These are phyloP conservation scores for Sporothrix protearum DNA, from an alignment of 2,329 filamentous ascomycete species.

Conservation along the genomic window DNA sequence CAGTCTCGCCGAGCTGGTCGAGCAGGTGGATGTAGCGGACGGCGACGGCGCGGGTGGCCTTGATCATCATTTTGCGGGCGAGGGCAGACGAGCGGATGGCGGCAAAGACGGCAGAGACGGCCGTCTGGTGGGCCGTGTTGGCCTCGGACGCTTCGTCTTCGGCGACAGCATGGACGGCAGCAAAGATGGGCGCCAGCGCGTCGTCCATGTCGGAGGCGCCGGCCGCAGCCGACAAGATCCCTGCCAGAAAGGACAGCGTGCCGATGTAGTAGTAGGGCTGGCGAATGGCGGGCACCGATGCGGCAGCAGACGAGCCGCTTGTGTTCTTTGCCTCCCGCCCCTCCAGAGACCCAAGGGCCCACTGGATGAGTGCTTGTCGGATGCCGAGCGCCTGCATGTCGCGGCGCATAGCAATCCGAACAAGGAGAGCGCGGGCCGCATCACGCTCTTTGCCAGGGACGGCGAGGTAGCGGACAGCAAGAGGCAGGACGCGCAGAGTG, in stretches of 20 bases:
- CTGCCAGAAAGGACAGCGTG: conserved; percentile 73
- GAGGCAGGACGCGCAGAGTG: conserved; percentile 63
- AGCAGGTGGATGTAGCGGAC: conserved; percentile 55
- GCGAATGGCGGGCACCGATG: conserved; percentile 36
- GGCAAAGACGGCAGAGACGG: conserved; percentile 47
- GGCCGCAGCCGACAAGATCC: conserved; percentile 64
- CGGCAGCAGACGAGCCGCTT: conserved; percentile 13
- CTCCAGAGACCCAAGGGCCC: conserved; percentile 62
- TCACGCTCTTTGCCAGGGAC: conserved; percentile 83
- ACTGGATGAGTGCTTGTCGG: conserved; percentile 63
- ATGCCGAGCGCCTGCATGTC: conserved; percentile 83
- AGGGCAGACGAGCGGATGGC: conserved; percentile 68
- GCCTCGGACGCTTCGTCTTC: conserved; percentile 36
- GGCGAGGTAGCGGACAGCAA: conserved; percentile 68
- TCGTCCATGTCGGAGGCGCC: conserved; percentile 71
- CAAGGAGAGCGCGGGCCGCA: conserved; percentile 77
- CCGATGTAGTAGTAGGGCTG: conserved; percentile 72
- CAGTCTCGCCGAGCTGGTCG: conserved; percentile 43
- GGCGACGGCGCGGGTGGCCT: conserved; percentile 73
- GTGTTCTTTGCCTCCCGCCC: conserved; percentile 33
- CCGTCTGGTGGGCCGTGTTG: conserved; percentile 32
- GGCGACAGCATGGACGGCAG: conserved; percentile 58
- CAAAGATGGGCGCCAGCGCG: conserved; percentile 64
- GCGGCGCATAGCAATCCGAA: conserved; percentile 73
- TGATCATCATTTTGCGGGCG: conserved; percentile 77